Evolutionary conservation across 345 rosid genomes (phyloP).

Genomic region (Eucalyptus globulus): DNA sequence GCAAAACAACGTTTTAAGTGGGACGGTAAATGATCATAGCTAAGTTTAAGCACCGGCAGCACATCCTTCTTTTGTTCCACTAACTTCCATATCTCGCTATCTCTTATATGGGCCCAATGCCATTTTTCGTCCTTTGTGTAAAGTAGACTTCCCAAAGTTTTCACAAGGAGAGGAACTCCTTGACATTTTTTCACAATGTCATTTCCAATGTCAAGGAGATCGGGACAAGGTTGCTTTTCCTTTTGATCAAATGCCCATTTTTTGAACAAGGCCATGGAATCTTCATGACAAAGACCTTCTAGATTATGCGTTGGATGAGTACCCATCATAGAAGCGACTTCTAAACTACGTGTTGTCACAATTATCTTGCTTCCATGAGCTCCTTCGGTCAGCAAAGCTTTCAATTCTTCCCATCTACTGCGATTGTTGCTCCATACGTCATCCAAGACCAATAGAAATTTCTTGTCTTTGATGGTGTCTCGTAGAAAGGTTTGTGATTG

Average conservation of each 20-base stretch:
- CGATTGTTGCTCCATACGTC: too few species aligned
- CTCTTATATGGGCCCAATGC: background rate
- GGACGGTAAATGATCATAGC: background rate
- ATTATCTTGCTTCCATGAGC: too few species aligned
- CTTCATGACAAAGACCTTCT: too few species aligned
- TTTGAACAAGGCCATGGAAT: background rate
- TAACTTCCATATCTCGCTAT: background rate
- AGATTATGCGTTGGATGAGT: too few species aligned
- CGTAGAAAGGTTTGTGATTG: too few species aligned
- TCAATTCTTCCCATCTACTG: too few species aligned
- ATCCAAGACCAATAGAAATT: too few species aligned
- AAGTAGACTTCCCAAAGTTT: background rate
- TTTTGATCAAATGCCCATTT: background rate
- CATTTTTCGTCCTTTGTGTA: background rate
- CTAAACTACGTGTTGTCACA: fast-evolving
- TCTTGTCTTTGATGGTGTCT: too few species aligned
- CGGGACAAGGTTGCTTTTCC: background rate
- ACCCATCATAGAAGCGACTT: too few species aligned
- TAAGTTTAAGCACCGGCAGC: fast-evolving
- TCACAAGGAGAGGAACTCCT: background rate
- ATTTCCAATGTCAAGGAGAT: background rate
- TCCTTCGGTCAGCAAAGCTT: too few species aligned
- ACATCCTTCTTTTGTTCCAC: background rate
- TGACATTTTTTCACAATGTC: background rate
- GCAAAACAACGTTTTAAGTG: background rate